Evolutionary conservation across 2,329 filamentous ascomycete species (phyloP), one percentile per base, ranked within the genome.

Genomic region (Neoascochyta sp.): DNA sequence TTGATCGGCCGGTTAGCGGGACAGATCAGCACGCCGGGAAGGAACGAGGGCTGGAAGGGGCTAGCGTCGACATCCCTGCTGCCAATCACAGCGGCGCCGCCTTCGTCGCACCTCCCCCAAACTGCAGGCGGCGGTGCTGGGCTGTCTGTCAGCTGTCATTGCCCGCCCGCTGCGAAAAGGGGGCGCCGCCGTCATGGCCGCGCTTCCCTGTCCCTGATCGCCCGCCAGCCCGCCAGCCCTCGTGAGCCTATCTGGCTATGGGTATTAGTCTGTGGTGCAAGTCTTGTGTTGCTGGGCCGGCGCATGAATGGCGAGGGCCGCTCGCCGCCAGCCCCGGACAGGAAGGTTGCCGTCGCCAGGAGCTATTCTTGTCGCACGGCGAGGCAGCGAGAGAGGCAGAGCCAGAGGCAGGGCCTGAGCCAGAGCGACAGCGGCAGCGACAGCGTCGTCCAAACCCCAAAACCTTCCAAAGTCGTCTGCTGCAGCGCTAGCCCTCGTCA

Each of bases 1-100:
- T 42, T 52, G 54, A 58, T 57, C 52, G 46, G 43, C 54, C 54
- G 54, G 54, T 46, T 50, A 45, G 47, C 42, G 43, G 51, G 45
- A 45, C 32, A 37, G 39, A 49, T 47, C 32, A 38, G 32, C 37
- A 29, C 23, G 34, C 37, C 32, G 43, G 45, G 36, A 39, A 44
- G 43, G 42, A 42, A 35, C 46, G 33, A 41, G 31, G 35, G 44
- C 36, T 24, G 24, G 41, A 43, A 31, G 24, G 41, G 48, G 17
- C 40, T 47, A 41, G 48, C 23, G 43, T 37, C n/a, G 25, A 11
- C 19, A 56, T 42, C 54, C 56, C 50, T 53, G 50, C 32, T 36
- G 54, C 48, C 47, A 52, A 59, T 60, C 54, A 54, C 28, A 26
- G 32, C 22, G 16, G 19, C 34, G 27, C 18, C 24, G 36, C 23